phyloP scores from a whole-genome alignment of 1,139 yeast genomes.

The Suhomyces yuchorum region DNA sequence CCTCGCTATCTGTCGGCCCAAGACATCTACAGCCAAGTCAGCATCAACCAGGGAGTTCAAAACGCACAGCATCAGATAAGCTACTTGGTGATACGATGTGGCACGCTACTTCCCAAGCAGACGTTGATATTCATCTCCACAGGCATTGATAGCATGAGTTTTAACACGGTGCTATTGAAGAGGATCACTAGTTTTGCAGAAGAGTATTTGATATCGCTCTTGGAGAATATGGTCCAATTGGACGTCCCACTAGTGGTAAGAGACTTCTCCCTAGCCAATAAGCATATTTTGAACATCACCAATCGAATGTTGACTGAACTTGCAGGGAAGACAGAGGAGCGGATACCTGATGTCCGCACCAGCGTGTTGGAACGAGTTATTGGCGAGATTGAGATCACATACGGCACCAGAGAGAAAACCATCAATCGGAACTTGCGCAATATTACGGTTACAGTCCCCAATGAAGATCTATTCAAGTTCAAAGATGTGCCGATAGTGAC shows the following conservation, averaged over 20 bases:
- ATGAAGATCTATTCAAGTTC: slow-evolving; percentile 21
- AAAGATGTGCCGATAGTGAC: slow-evolving; percentile 10
- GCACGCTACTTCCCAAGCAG: slow-evolving; percentile 16
- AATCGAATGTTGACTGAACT: slow-evolving; percentile 13
- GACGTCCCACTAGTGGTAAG: slow-evolving; percentile 16
- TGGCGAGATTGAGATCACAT: slow-evolving; percentile 19
- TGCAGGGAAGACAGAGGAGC: slow-evolving; percentile 1
- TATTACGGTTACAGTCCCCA: slow-evolving; percentile 29
- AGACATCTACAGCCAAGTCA: slow-evolving; percentile 15
- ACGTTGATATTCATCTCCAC: slow-evolving; percentile 16
- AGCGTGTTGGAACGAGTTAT: slow-evolving; percentile 12
- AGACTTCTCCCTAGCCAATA: slow-evolving; percentile 13
- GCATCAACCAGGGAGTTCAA: slow-evolving; percentile 10
- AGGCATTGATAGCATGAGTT: slow-evolving; percentile 2
- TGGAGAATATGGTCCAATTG: slow-evolving; percentile 16
- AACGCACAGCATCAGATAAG: slow-evolving; percentile 10
- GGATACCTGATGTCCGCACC: slow-evolving; percentile 2
- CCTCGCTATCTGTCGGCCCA: slow-evolving; percentile 14
- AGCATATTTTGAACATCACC: slow-evolving; percentile 14
- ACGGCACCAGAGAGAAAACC: slow-evolving; percentile 10
- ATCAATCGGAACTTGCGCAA: slow-evolving; percentile 23
- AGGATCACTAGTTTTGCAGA: slow-evolving; percentile 11
- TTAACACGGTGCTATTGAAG: slow-evolving; percentile 14
- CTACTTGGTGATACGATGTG: slow-evolving; percentile 17
- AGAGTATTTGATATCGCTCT: slow-evolving; percentile 10